Conservation (phyloP, 148 eudicot species). For the Nyssa sinensis region DNA sequence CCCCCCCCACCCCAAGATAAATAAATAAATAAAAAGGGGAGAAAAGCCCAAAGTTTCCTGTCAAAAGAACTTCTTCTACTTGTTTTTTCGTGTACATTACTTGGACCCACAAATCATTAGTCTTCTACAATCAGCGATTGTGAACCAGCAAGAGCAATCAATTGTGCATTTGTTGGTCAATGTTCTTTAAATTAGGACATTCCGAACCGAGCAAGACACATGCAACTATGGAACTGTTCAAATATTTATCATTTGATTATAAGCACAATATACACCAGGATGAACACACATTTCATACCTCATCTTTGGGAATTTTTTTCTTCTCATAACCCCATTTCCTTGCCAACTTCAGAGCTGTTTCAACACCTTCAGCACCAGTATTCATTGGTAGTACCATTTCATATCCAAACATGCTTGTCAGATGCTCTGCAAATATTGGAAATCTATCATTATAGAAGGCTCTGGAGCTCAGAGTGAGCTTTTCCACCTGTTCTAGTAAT, state of each 20-base stretch:
- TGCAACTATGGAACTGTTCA: too few relatives aligned
- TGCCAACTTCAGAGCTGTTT: constrained; percentile 93
- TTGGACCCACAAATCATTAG: background rate
- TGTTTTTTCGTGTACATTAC: background rate
- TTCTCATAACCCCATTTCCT: constrained; percentile 98
- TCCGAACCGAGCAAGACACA: background rate
- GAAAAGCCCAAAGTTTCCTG: background rate
- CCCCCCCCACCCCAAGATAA: too few relatives aligned
- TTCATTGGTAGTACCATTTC: constrained; percentile 99
- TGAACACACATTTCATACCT: constrained; percentile 39
- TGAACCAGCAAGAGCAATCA: too few relatives aligned
- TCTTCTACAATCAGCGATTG: background rate
- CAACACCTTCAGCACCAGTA: constrained; percentile 99
- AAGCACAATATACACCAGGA: background rate
- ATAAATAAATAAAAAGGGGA: too few relatives aligned
- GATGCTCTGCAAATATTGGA: constrained; percentile 75
- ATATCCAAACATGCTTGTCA: constrained; percentile 88
- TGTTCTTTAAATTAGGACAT: background rate
- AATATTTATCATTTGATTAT: background rate
- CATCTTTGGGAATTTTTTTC: constrained; percentile 80
- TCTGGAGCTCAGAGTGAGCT: constrained; percentile 90
- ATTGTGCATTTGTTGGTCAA: background rate
- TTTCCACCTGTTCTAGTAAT: constrained; percentile 73
- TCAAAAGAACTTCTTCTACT: background rate
- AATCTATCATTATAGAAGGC: constrained; percentile 92